Conservation (phyloP, 2,329 filamentous ascomycete genomes). For the Paramyrothecium sp. region DNA sequence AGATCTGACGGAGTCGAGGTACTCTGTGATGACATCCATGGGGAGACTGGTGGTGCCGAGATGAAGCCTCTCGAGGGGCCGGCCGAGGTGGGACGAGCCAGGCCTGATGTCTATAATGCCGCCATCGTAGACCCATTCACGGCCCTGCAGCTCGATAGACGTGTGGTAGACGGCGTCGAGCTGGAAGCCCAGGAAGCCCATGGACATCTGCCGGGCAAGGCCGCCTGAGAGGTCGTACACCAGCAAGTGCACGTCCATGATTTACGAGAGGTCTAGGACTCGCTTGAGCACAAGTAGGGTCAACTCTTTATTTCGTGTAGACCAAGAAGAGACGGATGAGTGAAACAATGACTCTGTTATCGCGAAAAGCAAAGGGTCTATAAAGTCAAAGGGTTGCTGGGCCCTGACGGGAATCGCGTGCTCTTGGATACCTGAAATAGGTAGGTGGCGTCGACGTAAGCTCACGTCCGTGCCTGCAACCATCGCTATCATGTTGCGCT, state of each 20-base stretch:
- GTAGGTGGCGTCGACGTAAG: too few relatives aligned
- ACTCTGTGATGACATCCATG: constrained; percentile 80
- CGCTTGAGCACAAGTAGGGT: too few relatives aligned
- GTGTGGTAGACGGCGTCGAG: constrained; percentile 97
- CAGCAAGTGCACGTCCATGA: constrained; percentile 76
- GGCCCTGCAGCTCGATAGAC: constrained; percentile 77
- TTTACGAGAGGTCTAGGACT: constrained; percentile 1
- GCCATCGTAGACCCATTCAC: constrained; percentile 88
- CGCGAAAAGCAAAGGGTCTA: too few relatives aligned
- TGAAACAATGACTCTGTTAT: too few relatives aligned
- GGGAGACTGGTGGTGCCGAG: constrained; percentile 79
- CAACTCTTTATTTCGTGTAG: too few relatives aligned
- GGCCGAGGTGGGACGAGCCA: constrained; percentile 82
- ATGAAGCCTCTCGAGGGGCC: constrained; percentile 71
- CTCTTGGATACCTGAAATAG: too few relatives aligned
- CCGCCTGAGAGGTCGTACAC: constrained; percentile 76
- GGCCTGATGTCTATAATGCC: constrained; percentile 80
- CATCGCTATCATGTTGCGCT: too few relatives aligned
- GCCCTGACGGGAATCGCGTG: too few relatives aligned
- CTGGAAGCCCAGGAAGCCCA: constrained; percentile 51
- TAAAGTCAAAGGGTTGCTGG: too few relatives aligned
- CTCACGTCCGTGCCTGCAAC: too few relatives aligned
- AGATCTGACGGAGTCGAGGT: constrained; percentile 76
- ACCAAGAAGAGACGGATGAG: too few relatives aligned
- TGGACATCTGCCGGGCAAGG: constrained; percentile 54